These are phyloP conservation scores for Verbena officinalis DNA, from an alignment of 257 asterid species.

Conservation along the genomic window DNA sequence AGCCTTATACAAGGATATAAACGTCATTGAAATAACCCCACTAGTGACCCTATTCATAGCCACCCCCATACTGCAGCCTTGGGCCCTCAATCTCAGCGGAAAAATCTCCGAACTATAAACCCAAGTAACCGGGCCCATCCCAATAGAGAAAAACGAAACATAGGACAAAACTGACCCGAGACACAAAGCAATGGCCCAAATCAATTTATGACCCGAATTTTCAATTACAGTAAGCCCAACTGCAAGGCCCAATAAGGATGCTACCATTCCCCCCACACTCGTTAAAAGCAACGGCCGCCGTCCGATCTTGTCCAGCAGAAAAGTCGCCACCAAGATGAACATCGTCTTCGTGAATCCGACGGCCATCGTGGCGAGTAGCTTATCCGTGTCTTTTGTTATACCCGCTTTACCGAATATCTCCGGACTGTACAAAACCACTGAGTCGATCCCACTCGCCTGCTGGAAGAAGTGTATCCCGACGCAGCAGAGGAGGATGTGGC, in stretches of 20 bases:
- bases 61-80: slow-evolving; percentile 62
- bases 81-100: slow-evolving; percentile 60
- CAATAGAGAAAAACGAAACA: slow-evolving; percentile 64
- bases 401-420: slow-evolving; percentile 59
- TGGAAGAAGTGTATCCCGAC: slow-evolving; percentile 69
- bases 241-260: slow-evolving; percentile 40
- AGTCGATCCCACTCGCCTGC: slow-evolving; percentile 68
- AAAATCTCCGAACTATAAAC: slow-evolving; percentile 72
- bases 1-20: slow-evolving; percentile 43
- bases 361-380: slow-evolving; percentile 60
- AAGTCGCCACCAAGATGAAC: slow-evolving; percentile 64
- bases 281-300: slow-evolving; percentile 57
- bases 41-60: slow-evolving; percentile 58
- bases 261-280: slow-evolving; percentile 59
- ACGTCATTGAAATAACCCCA: slow-evolving; percentile 65
- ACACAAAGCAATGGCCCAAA: slow-evolving; percentile 53
- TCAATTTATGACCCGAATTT: slow-evolving; percentile 29
- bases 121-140: slow-evolving; percentile 76
- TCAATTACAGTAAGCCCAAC: slow-evolving; percentile 44
- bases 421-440: slow-evolving; percentile 64
- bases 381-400: slow-evolving; percentile 25
- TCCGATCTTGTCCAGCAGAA: slow-evolving; percentile 54
- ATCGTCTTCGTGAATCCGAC: slow-evolving; percentile 60
- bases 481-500: slow-evolving; percentile 55
- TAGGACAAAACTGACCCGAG: slow-evolving; percentile 39